These are phyloP conservation scores for Hymenoscyphus salicellus DNA, from an alignment of 2,329 filamentous ascomycete genomes.

Conservation along the genomic window DNA sequence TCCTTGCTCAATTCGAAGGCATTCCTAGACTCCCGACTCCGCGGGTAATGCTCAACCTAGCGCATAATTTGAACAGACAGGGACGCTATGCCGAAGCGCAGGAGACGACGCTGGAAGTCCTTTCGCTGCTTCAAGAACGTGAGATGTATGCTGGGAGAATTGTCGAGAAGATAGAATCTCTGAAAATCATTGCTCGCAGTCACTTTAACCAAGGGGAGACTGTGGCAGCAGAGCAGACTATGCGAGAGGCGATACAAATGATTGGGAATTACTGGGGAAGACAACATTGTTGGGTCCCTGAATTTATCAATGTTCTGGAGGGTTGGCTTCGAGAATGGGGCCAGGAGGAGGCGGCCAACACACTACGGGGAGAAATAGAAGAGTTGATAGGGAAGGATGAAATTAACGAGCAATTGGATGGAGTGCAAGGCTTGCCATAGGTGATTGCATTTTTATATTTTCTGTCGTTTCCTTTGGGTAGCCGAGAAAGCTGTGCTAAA, in stretches of 20 bases:
- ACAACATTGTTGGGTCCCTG: slow-evolving; percentile 27
- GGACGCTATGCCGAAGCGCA: slow-evolving; percentile 20
- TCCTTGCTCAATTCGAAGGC: slow-evolving; percentile 14
- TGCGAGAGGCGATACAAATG: slow-evolving; percentile 25
- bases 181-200: slow-evolving; percentile 23
- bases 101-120: slow-evolving; percentile 17
- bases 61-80: slow-evolving; percentile 22
- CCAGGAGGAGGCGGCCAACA: slow-evolving; percentile 20
- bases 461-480: slow-evolving; percentile 8
- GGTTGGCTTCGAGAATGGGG: slow-evolving; percentile 25
- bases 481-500: slow-evolving; percentile 9
- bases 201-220: slow-evolving; percentile 23
- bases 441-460: slow-evolving; percentile 15
- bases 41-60: slow-evolving; percentile 22
- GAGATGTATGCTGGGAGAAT: slow-evolving; percentile 23
- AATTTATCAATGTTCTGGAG: slow-evolving; percentile 30
- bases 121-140: slow-evolving; percentile 20
- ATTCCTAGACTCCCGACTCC: slow-evolving; percentile 13
- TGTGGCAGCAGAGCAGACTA: slow-evolving; percentile 23
- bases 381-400: slow-evolving; percentile 23
- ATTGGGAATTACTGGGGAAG: slow-evolving; percentile 13
- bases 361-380: slow-evolving; percentile 22
- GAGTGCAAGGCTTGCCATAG: slow-evolving; percentile 3
- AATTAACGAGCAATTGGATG: slow-evolving; percentile 34
- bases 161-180: slow-evolving; percentile 23